phyloP scores from a whole-genome alignment of 2,329 filamentous ascomycete species.

The Pestalotiopsis sp. region DNA sequence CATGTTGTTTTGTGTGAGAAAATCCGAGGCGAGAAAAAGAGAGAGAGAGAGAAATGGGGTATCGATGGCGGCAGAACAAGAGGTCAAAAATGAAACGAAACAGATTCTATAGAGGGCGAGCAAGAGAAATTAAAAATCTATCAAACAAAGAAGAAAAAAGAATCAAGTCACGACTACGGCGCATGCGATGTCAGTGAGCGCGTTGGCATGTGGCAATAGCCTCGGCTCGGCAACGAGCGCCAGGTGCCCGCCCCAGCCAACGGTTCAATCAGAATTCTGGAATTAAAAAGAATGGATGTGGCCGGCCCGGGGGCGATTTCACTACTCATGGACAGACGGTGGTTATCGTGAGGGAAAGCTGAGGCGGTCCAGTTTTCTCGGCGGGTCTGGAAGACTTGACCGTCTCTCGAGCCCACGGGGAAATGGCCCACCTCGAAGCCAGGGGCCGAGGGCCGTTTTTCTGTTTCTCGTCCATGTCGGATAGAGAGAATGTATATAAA shows the following conservation, averaged over 20 bases:
- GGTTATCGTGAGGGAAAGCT: constrained; percentile 7
- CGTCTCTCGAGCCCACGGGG: constrained; percentile 7
- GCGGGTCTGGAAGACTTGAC: constrained; percentile 2
- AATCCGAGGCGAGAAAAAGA: neutral
- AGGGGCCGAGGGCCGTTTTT: neutral
- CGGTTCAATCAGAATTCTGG: constrained; percentile 8
- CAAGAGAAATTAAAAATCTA: neutral
- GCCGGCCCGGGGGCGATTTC: neutral
- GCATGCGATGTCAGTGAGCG: neutral
- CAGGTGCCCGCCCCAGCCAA: neutral
- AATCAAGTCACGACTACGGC: neutral
- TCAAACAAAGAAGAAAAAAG: neutral
- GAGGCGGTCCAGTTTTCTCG: constrained; percentile 4
- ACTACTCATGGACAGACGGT: constrained; percentile 1
- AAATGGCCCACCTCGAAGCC: constrained; percentile 1
- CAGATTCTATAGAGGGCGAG: neutral
- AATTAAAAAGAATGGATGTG: constrained; percentile 1
- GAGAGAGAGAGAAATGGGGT: neutral
- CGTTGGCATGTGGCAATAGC: constrained; percentile 7
- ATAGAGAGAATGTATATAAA: neutral
- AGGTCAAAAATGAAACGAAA: neutral
- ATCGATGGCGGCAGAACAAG: neutral
- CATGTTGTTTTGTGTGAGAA: neutral
- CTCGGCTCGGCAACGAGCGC: constrained; percentile 1
- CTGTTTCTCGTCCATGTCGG: neutral